A percentile compares a stretch with the other conserved stretches of the same genome.
Conservation (phyloP, 2,329 filamentous ascomycete genomes). For the Fusarium proliferatum region DNA sequence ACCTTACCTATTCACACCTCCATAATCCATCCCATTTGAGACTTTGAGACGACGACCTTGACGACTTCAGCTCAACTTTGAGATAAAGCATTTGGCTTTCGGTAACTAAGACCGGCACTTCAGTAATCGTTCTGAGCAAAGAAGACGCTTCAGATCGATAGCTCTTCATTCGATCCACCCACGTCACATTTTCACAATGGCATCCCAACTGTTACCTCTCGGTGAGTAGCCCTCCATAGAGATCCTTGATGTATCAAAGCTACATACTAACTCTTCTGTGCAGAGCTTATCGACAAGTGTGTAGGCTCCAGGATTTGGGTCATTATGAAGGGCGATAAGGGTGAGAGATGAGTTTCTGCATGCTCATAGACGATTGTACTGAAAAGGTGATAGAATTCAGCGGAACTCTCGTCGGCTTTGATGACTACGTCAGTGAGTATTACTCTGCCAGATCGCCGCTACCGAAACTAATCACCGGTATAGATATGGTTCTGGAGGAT, state of each 20-base stretch:
- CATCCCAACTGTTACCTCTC: constrained; percentile 78
- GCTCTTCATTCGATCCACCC: background rate
- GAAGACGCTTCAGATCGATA: background rate
- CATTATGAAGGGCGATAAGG: constrained; percentile 99
- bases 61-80: constrained; percentile 22
- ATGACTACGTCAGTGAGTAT: constrained; percentile 98
- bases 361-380: constrained; percentile 9
- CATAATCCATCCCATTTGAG: constrained; percentile 45
- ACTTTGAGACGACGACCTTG: constrained; percentile 27
- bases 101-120: background rate
- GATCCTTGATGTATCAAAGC: background rate
- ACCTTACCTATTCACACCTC: constrained; percentile 25
- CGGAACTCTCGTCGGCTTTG: constrained; percentile 92
- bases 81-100: constrained; percentile 2
- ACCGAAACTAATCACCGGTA: constrained; percentile 38
- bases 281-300: constrained; percentile 99
- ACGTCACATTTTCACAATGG: constrained; percentile 60
- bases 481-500: constrained; percentile 98
- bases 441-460: background rate
- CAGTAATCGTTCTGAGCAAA: background rate
- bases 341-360: constrained; percentile 56
- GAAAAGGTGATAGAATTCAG: constrained; percentile 78
- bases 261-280: constrained; percentile 31
- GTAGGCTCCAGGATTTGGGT: constrained; percentile 98
- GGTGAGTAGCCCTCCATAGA: constrained; percentile 58